Base-by-base conservation (phyloP, 2,329 filamentous ascomycete species). In the Aspergillus ruber region DNA sequence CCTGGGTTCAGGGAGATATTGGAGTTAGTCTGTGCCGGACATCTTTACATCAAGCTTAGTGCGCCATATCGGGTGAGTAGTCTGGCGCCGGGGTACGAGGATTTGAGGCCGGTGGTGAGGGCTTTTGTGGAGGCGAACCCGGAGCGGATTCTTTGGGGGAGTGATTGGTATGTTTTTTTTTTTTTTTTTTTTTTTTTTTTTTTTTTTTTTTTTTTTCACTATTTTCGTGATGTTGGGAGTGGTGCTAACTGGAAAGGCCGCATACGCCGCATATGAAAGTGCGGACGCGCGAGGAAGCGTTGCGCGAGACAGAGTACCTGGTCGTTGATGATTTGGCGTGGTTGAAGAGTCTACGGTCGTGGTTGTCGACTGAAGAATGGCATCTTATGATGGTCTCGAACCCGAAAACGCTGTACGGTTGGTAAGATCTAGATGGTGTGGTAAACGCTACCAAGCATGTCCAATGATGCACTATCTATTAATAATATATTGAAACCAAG, bases 211-310 rank as follows among this genome's bases (percentile, higher is more conserved):
- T 13, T 20, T 12, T 9, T 6, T 3, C 10, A 5, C 21, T 5
- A 6, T 21, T 17, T 13, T 27, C 15, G 10, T 23, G 4, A n/a
- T 10, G 21, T 27, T 29, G 32, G 12, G 27, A 10, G 20, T 10
- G 25, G 3, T 29, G 15, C 44, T 54, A 40, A 48, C 36, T 6
- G 1, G 1, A 3, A 17, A 60, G 65, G 65, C 66, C 67, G 1
- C 67, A 70, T 48, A 69, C 65, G 1, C 66, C 67, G 0, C 56
- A 62, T 13, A 70, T 69, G 67, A 69, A 64, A 44, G 60, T 67
- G 1, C 61, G 67, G 0, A 61, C 48, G 4, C 55, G 49, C 4
- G 61, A 68, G 42, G 66, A 66, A 27, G 67, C 65, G 1, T 45
- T 70, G 46, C 53, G 49, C 3, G 66, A 68, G 45, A 63, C 63